Conservation (phyloP, 768 basidiomycete species). For the Rhizopogon sp. region DNA sequence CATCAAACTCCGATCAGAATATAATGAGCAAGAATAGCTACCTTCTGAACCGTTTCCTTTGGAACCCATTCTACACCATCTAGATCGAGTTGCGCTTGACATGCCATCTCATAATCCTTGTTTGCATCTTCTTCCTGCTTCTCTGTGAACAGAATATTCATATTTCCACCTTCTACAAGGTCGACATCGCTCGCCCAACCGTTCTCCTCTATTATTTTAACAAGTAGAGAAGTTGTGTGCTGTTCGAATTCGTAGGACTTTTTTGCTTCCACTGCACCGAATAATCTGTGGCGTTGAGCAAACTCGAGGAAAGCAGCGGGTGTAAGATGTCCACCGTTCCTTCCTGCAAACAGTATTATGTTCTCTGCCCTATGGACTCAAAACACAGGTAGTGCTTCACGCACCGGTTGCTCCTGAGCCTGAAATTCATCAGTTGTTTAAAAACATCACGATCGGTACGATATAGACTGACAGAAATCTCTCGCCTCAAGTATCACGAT, state of each 20-base stretch:
- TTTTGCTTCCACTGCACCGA: constrained; percentile 52
- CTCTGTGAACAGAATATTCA: constrained; percentile 43
- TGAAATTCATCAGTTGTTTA: constrained; percentile 15
- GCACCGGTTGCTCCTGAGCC: constrained; percentile 76
- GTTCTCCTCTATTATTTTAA: constrained; percentile 42
- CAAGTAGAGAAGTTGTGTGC: constrained; percentile 44
- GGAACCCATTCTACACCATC: constrained; percentile 41
- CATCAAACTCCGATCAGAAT: not conserved
- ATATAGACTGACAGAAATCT: constrained; percentile 64
- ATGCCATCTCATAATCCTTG: constrained; percentile 50
- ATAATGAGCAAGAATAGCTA: constrained; percentile 20
- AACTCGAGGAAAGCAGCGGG: constrained; percentile 47
- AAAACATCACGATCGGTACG: not conserved
- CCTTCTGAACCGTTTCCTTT: constrained; percentile 42
- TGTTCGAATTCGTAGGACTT: constrained; percentile 52
- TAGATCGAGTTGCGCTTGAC: constrained; percentile 44
- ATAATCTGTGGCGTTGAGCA: constrained; percentile 24
- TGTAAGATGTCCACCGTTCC: constrained; percentile 77
- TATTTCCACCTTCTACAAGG: constrained; percentile 53
- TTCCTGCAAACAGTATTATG: constrained; percentile 37
- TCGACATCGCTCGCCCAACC: constrained; percentile 50
- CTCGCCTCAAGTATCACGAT: constrained; percentile 78
- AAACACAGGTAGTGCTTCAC: not conserved
- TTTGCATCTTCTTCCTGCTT: constrained; percentile 34
- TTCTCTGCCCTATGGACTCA: not conserved